Evolutionary conservation across 257 asterid species (phyloP).

Genomic region (Salvia rosmarinus): DNA sequence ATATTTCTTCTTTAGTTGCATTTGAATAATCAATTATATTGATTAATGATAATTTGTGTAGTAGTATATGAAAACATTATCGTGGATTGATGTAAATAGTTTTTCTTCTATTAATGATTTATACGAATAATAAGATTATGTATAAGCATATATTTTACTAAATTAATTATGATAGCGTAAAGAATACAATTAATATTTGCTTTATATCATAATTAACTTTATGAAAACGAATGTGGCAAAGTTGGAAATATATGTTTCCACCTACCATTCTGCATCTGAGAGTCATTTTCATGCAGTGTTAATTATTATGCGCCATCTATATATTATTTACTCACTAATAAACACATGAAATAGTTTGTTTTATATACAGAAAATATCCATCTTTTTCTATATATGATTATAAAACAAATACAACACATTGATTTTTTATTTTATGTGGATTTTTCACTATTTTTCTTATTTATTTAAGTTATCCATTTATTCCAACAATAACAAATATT

Average conservation of each 20-base stretch:
- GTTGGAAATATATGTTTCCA: neutral
- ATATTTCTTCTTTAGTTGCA: neutral
- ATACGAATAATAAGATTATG: neutral
- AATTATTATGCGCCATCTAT: neutral
- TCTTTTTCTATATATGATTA: too few species aligned
- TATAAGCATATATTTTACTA: neutral
- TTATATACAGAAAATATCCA: neutral
- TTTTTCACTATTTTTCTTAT: too few species aligned
- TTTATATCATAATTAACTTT: neutral
- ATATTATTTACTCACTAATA: neutral
- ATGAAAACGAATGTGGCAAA: slow-evolving; percentile 2
- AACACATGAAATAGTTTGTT: neutral
- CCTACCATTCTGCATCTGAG: neutral
- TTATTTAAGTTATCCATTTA: too few species aligned
- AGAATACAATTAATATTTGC: neutral
- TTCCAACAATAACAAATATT: too few species aligned
- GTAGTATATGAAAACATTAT: neutral
- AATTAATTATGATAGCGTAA: neutral
- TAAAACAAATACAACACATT: too few species aligned
- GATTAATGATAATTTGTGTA: neutral
- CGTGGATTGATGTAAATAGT: neutral
- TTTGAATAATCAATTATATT: neutral
- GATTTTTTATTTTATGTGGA: too few species aligned
- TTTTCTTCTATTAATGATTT: neutral
- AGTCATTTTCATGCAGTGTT: neutral